Evolutionary conservation across 768 basidiomycete genomes (phyloP), one percentile per base, ranked within the genome.

Genomic region (Candolleomyces aberdarensis): DNA sequence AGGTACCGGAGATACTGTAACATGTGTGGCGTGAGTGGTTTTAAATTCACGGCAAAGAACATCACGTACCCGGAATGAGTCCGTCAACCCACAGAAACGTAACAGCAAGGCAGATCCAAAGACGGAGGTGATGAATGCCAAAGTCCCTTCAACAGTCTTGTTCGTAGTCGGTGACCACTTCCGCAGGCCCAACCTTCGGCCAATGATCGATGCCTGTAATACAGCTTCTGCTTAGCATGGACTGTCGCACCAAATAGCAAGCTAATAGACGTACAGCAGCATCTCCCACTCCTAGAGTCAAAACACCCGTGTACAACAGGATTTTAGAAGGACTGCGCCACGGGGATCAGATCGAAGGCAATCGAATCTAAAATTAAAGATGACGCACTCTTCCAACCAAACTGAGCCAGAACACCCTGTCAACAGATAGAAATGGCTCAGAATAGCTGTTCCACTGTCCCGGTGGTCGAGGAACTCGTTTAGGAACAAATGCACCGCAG

Each of bases 361-460:
- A 9, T 62, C 36, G 56, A 48, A 49, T 53, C 17, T 41, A 39
- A 36, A 48, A 15, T 40, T 22, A 64, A 22, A 66, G 56, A 31
- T 32, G 49, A 81, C 89, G 68, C 69, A 92, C 88, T 93, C 92
- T 77, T 98, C 97, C 53, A 99, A 83, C 97, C 97, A 99, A 20
- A 98, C 72, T 15, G 92, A 88, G 8, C 91, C 88, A 6, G 97
- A 96, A 72, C 96, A 98, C 2, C 97, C 97, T 0, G 94, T 96
- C 57, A 99, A 78, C 49, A 99, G 78, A 76, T 98, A 99, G 71
- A 99, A 99, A 75, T 99, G 97, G 68, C 94, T 96, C 65, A 99
- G 74, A 66, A 99, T 96, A 29, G 95, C 97, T 11, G 96, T 96
- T 3, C 97, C 97, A 54, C 88, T 83, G 74, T 99, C 97, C 75